Conservation (phyloP, 345 rosid species). For the Acer yangbiense region DNA sequence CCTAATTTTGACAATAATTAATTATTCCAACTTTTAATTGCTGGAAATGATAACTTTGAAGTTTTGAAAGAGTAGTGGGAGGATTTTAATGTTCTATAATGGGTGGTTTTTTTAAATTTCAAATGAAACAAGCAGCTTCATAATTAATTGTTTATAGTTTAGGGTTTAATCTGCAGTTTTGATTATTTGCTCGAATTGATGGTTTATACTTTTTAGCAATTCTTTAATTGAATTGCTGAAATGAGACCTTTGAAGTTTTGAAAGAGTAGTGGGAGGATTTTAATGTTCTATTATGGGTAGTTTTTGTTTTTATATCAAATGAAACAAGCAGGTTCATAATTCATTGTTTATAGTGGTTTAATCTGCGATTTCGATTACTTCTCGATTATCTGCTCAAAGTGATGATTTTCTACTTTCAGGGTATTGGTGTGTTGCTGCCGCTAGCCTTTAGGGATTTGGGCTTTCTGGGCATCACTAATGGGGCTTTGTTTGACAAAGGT, state of each 20-base stretch:
- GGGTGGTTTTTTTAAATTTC: background rate
- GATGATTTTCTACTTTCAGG: slow-evolving; percentile 18
- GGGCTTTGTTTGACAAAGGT: slow-evolving; percentile 56
- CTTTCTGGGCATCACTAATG: slow-evolving; percentile 36
- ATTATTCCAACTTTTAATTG: background rate
- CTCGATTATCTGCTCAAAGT: background rate
- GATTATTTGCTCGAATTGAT: background rate
- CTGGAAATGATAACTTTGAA: background rate
- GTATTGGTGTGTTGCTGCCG: slow-evolving; percentile 3
- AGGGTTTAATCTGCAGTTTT: background rate
- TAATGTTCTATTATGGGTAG: background rate
- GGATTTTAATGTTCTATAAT: background rate
- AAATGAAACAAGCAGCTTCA: background rate
- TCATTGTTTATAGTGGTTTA: background rate
- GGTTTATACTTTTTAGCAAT: slow-evolving; percentile 9
- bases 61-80: background rate
- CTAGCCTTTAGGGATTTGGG: slow-evolving; percentile 20
- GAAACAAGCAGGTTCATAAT: background rate
- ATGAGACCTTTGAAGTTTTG: background rate
- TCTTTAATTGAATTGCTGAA: background rate
- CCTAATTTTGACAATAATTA: background rate
- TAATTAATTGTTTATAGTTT: background rate
- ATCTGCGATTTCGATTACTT: background rate
- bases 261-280: background rate
- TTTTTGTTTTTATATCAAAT: background rate